Percentiles rank a stretch among this genome's conserved stretches.
phyloP scores from a whole-genome alignment of 176 grass and related monocot genomes.

The Guadua angustifolia region DNA sequence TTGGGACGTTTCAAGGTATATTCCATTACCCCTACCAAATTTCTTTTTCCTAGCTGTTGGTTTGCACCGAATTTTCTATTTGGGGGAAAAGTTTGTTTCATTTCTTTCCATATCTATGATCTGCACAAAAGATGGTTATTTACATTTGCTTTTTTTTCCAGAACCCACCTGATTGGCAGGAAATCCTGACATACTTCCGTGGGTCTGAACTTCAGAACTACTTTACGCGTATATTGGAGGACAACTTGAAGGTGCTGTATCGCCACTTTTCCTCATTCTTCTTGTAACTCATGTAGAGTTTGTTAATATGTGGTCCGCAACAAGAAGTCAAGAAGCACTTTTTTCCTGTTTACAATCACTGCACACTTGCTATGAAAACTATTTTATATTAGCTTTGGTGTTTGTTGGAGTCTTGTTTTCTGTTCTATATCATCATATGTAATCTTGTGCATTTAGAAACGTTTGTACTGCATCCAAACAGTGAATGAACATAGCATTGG shows the following conservation, averaged over 20 bases:
- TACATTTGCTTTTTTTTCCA: conserved; percentile 38
- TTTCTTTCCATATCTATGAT: conserved; percentile 18
- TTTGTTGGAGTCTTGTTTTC: conserved; percentile 6
- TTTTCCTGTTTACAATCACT: conserved; percentile 4
- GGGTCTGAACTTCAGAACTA: conserved; percentile 95
- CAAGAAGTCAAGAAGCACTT: neutral
- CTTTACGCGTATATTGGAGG: conserved; percentile 88
- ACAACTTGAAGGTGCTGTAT: conserved; percentile 72
- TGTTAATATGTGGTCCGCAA: conserved; percentile 18
- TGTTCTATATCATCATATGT: neutral
- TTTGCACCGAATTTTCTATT: conserved; percentile 22
- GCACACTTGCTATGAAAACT: neutral
- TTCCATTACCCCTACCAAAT: conserved; percentile 13
- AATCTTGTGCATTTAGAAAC: neutral
- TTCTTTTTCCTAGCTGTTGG: conserved; percentile 26
- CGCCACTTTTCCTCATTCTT: conserved; percentile 11
- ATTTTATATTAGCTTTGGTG: neutral
- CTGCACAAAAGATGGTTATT: conserved; percentile 10
- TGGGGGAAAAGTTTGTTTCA: neutral
- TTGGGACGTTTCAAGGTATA: conserved; percentile 82
- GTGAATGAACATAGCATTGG: neutral
- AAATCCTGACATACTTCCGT: conserved; percentile 90
- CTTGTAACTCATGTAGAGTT: conserved; percentile 12
- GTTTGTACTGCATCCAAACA: conserved; percentile 6
- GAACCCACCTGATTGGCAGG: conserved; percentile 92